Conservation (phyloP, 2,329 filamentous ascomycete species). For the Neopestalotiopsis sp. region DNA sequence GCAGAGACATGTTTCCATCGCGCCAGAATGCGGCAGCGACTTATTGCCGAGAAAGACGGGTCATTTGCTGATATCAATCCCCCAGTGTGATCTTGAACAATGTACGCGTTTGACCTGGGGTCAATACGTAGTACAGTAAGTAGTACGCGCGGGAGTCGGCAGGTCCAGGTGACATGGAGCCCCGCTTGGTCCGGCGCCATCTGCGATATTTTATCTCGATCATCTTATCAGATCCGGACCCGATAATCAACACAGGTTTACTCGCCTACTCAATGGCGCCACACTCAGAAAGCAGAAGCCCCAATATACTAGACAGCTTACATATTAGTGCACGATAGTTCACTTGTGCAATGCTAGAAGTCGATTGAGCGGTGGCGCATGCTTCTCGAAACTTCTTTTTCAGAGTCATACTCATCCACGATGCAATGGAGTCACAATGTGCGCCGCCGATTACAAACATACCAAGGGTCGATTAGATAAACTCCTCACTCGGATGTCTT, state of each 20-base stretch:
- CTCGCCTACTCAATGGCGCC: no score
- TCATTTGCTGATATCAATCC: background rate
- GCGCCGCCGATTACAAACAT: no score
- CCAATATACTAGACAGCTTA: background rate
- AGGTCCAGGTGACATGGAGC: background rate
- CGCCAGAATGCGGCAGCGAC: background rate
- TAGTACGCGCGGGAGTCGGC: background rate
- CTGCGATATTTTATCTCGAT: background rate
- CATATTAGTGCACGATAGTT: background rate
- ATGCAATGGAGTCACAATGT: background rate
- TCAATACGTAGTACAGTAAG: background rate
- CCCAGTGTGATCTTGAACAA: background rate
- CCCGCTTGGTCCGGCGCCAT: background rate
- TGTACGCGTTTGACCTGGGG: background rate
- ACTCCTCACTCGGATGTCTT: background rate
- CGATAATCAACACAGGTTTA: background rate
- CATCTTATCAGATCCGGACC: background rate
- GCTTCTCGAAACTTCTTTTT: conserved; percentile 3
- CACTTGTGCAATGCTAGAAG: background rate
- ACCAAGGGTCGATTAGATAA: background rate
- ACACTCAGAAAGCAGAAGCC: background rate
- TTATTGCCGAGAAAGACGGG: background rate
- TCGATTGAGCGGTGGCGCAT: background rate
- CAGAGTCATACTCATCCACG: background rate
- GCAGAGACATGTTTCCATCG: conserved; percentile 27